A percentile compares a stretch with the other conserved stretches of the same genome.
phyloP scores from a whole-genome alignment of 768 basidiomycete genomes.

The Cystobasidiopsis lactophilus region DNA sequence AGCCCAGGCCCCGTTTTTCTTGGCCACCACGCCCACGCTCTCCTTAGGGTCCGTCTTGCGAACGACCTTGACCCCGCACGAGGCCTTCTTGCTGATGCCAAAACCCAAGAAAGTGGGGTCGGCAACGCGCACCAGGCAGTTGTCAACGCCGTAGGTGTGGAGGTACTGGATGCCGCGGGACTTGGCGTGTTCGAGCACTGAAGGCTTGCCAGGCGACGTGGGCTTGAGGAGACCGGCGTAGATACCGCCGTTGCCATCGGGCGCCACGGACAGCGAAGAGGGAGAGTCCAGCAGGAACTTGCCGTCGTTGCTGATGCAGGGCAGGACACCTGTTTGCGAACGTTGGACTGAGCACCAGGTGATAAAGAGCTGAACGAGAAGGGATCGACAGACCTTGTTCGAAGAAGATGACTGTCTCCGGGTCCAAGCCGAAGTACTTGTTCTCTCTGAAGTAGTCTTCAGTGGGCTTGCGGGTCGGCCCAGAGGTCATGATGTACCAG shows the following conservation, averaged over 20 bases:
- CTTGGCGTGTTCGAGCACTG: conserved; percentile 64
- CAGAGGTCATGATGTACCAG: conserved; percentile 99
- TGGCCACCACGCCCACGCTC: conserved; percentile 82
- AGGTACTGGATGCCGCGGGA: conserved; percentile 60
- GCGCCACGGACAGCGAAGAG: conserved; percentile 72
- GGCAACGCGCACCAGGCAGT: conserved; percentile 90
- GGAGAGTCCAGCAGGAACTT: conserved; percentile 68
- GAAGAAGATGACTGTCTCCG: conserved; percentile 70
- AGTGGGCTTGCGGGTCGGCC: conserved; percentile 72
- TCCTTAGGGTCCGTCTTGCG: conserved; percentile 68
- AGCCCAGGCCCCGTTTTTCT: conserved; percentile 56
- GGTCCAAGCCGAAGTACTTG: conserved; percentile 56
- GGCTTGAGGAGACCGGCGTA: conserved; percentile 56
- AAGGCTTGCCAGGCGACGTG: conserved; percentile 33
- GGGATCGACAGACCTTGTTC: conserved; percentile 60
- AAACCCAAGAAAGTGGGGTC: conserved; percentile 94
- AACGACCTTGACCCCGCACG: conserved; percentile 90
- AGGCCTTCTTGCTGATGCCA: conserved; percentile 65
- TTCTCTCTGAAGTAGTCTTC: conserved; percentile 60
- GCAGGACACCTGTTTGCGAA: conserved; percentile 53
- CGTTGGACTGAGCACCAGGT: background rate
- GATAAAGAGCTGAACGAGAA: background rate
- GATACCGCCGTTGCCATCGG: conserved; percentile 91
- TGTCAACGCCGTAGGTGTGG: conserved; percentile 94
- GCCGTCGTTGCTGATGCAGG: conserved; percentile 81